Percentiles rank a stretch among this genome's conserved stretches.
These are phyloP conservation scores for Pterocarpus macrocarpus DNA, from an alignment of 306 rosid species.

Conservation along the genomic window DNA sequence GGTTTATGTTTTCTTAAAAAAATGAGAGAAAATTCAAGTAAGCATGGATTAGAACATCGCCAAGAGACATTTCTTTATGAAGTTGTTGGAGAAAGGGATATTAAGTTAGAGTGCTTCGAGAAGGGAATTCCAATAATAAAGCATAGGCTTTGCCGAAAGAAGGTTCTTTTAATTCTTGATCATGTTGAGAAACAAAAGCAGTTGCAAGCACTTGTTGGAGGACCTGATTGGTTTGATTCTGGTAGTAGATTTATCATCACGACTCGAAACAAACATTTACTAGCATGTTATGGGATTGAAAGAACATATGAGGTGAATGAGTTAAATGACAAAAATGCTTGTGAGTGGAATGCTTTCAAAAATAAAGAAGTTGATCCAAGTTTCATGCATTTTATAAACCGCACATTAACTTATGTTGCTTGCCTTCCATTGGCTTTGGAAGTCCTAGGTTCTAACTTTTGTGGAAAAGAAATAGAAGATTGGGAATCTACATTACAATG, in stretches of 20 bases:
- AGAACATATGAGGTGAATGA: not conserved
- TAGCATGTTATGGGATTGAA: not conserved
- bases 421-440: slow-evolving; percentile 46
- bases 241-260: slow-evolving; percentile 49
- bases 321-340: not conserved
- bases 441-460: slow-evolving; percentile 38
- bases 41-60: slow-evolving; percentile 25
- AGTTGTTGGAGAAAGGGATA: slow-evolving; percentile 10
- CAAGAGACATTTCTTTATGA: slow-evolving; percentile 36
- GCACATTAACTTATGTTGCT: not conserved
- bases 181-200: slow-evolving; percentile 34
- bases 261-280: slow-evolving; percentile 37
- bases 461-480: not conserved
- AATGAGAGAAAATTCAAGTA: slow-evolving; percentile 13
- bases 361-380: not conserved
- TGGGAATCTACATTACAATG: slow-evolving; percentile 20
- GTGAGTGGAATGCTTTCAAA: slow-evolving; percentile 37
- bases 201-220: slow-evolving; percentile 21
- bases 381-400: not conserved
- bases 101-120: not conserved
- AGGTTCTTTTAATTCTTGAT: slow-evolving; percentile 44
- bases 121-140: slow-evolving; percentile 29
- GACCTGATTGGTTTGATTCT: slow-evolving; percentile 40
- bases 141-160: slow-evolving; percentile 3
- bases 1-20: slow-evolving; percentile 33